These are phyloP conservation scores for Cytospora piceae DNA, from an alignment of 2,329 filamentous ascomycete species.

Conservation along the genomic window DNA sequence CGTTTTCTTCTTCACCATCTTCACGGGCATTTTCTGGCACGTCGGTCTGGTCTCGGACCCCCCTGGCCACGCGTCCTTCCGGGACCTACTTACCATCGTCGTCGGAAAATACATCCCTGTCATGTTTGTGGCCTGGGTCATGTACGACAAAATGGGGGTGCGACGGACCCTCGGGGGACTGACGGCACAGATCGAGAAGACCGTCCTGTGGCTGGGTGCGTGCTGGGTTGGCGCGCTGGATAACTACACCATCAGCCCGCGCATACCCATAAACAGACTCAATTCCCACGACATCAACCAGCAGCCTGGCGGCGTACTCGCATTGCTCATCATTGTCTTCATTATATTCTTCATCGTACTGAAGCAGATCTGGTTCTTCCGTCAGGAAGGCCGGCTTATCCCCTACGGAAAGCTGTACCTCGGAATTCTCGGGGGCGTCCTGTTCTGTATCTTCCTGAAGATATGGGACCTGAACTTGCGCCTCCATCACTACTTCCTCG, in stretches of 20 bases:
- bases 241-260: slow-evolving; percentile 86
- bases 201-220: slow-evolving; percentile 83
- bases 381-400: slow-evolving; percentile 79
- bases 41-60: slow-evolving; percentile 89
- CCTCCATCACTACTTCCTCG: slow-evolving; percentile 94
- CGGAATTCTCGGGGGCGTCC: slow-evolving; percentile 66
- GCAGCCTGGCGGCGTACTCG: slow-evolving; percentile 86
- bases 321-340: slow-evolving; percentile 77
- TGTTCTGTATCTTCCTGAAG: slow-evolving; percentile 73
- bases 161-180: slow-evolving; percentile 71
- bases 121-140: slow-evolving; percentile 83
- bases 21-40: slow-evolving; percentile 84
- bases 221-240: slow-evolving; percentile 91
- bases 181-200: slow-evolving; percentile 86
- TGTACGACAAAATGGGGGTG: slow-evolving; percentile 83
- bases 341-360: slow-evolving; percentile 69
- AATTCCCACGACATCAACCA: slow-evolving; percentile 86
- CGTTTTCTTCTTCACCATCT: slow-evolving; percentile 84
- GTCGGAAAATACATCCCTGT: slow-evolving; percentile 84
- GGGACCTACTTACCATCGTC: slow-evolving; percentile 75
- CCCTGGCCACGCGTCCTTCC: slow-evolving; percentile 68
- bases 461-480: slow-evolving; percentile 70
- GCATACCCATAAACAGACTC: slow-evolving; percentile 91
- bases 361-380: slow-evolving; percentile 83
- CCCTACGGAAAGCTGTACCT: slow-evolving; percentile 79